These are phyloP conservation scores for Ustilago lituana DNA, from an alignment of 1,284 basidiomycete species.

Conservation along the genomic window DNA sequence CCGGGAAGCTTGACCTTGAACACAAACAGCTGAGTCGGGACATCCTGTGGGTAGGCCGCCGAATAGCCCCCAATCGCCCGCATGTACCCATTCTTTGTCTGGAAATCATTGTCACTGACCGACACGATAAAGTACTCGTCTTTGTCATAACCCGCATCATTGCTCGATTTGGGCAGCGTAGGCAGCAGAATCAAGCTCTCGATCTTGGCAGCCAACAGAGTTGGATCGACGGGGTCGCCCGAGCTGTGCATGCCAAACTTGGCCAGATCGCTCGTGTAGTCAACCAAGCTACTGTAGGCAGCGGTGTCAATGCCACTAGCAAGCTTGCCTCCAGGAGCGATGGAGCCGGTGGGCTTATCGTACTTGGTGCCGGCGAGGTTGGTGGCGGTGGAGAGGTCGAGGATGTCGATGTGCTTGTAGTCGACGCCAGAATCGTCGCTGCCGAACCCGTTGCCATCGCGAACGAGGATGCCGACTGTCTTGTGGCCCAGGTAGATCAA, in stretches of 20 bases:
- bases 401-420: slow-evolving; percentile 71
- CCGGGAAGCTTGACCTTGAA: slow-evolving; percentile 75
- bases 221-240: slow-evolving; percentile 66
- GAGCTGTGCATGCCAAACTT: slow-evolving; percentile 74
- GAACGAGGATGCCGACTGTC: slow-evolving; percentile 69
- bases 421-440: slow-evolving; percentile 71
- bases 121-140: slow-evolving; percentile 78
- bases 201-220: slow-evolving; percentile 76
- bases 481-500: slow-evolving; percentile 71
- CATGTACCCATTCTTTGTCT: slow-evolving; percentile 73
- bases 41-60: slow-evolving; percentile 49
- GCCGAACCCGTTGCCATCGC: slow-evolving; percentile 75
- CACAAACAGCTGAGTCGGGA: slow-evolving; percentile 76
- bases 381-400: slow-evolving; percentile 72
- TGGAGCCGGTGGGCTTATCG: slow-evolving; percentile 72
- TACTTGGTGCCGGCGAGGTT: slow-evolving; percentile 74
- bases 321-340: slow-evolving; percentile 72
- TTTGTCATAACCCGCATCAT: slow-evolving; percentile 52
- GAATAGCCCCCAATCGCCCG: slow-evolving; percentile 38
- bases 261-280: slow-evolving; percentile 70
- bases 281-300: slow-evolving; percentile 73
- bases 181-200: slow-evolving; percentile 75
- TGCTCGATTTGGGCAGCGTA: slow-evolving; percentile 70
- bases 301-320: slow-evolving; percentile 71
- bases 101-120: slow-evolving; percentile 75